Evolutionary conservation across 2,329 filamentous ascomycete species (phyloP), one percentile per base, ranked within the genome.

Genomic region (Arthrobotrys conoides): DNA sequence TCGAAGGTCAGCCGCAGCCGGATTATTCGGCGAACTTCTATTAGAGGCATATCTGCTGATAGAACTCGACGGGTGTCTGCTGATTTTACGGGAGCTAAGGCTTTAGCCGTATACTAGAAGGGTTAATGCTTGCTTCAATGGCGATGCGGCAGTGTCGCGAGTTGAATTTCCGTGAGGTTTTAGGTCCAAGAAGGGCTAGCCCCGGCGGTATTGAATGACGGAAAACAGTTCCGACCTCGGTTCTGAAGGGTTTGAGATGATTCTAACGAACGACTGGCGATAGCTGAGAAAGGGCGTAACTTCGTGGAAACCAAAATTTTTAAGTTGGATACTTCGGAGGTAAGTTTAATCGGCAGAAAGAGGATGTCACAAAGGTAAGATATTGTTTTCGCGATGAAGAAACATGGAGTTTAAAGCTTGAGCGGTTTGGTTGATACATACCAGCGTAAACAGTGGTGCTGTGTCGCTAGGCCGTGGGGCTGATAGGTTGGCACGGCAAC

Each of bases 21-120:
- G 61, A 78, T 72, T 49, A 78, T 78, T 30, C 75, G 75, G 24
- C 68, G 75, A 69, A 78, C 75, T 78, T 78, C 75, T 53, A 78
- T 71, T 20, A 78, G 53, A 63, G 75, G 30, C 75, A 78, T 78
- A 6, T 69, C 30, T 53, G 18, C 38, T 18, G 27, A 38, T 20
- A 18, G 20, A 27, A 41, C 14, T 27, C 8, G 30, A 16, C 14
- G 38, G 10, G 18, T 49, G 5, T 12, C 16, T 36, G 8, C 38
- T 4, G n/a, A 2, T 22, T 27, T 14, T 69, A 51, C 10, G n/a
- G 30, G 53, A 5, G 30, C 24, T 18, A 51, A 53, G 38, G 30
- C 14, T 12, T 51, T 18, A 30, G 27, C 44, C 46, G n/a, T 38
- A 36, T n/a, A n/a, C n/a, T n/a, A 16, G 10, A 14, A 27, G 6